phyloP scores from a whole-genome alignment of 805 yeast genomes.

The Monosporozyma servazzii region DNA sequence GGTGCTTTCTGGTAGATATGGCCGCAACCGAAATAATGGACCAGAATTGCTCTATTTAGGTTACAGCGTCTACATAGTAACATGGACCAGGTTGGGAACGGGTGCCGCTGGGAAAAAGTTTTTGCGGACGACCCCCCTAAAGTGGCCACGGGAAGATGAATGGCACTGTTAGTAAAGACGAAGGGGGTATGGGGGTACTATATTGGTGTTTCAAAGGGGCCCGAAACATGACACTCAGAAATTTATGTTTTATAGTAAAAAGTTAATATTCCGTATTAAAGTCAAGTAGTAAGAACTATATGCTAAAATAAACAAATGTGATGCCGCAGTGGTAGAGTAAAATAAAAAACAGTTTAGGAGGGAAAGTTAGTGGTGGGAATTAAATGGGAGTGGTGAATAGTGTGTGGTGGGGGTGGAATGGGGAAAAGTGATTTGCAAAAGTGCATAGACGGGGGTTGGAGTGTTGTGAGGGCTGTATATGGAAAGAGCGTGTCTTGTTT shows the following conservation, averaged over 20 bases:
- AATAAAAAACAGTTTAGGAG: background rate
- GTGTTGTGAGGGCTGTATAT: background rate
- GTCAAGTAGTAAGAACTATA: background rate
- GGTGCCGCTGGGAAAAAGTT: background rate
- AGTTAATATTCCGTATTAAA: background rate
- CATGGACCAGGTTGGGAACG: background rate
- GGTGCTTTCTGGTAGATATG: slow-evolving; percentile 52
- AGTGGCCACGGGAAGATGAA: background rate
- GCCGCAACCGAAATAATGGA: slow-evolving; percentile 39
- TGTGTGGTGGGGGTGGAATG: background rate
- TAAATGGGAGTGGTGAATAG: background rate
- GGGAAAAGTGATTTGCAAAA: background rate
- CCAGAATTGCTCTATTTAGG: background rate
- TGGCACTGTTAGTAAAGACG: background rate
- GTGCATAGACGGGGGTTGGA: background rate
- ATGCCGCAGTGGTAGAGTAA: background rate
- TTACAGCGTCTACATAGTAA: background rate
- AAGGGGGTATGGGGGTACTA: background rate
- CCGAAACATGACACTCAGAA: background rate
- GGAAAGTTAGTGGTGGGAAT: background rate
- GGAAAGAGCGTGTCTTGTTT: background rate
- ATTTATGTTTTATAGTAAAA: background rate
- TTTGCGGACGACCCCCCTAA: background rate
- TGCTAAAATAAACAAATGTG: background rate
- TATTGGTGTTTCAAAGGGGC: background rate